Base-by-base conservation (phyloP, 2,329 filamentous ascomycete species). In the Epichloe glyceriae region DNA sequence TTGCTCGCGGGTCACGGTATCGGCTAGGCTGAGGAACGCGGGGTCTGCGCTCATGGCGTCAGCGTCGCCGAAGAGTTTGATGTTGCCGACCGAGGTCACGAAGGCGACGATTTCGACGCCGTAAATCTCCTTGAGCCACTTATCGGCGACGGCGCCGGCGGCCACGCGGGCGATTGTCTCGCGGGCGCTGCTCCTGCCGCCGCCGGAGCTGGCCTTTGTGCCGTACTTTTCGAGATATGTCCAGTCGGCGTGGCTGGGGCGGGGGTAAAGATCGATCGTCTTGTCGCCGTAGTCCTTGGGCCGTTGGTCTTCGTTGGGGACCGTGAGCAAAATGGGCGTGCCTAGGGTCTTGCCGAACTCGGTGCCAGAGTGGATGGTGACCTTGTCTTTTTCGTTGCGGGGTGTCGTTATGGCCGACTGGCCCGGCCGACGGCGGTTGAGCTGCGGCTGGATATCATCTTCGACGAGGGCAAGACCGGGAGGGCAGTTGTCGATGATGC, bases 191-290 rank as follows among this genome's bases (percentile, higher is more conserved):
- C 85, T 90, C 55, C 93, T 79, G 50, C 93, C 91, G 59, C 93
- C 91, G 52, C 93, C 91, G 54, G 83, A 89, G 65, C 82, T 87
- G 38, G 93, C 89, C 74, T 94, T 94, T 59, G 94, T 83, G 52
- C 91, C 91, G 67, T 98, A 98, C 73, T 97, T 97, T 68, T 95
- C 87, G 54, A 95, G 76, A 71, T 97, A 97, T 54, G 93, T 97
- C 80, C 86, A 96, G 70, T 97, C 91, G 53, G 93, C 91, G 70
- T 97, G 93, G 58, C 83, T 88, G 37, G 91, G 93, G 48, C 93
- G 80, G 4, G 93, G 93, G 76, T 85, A 97, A 55, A 82, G 72
- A 69, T 97, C 88, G 80, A 96, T 96, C 33, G 90, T 95, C 64
- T 81, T 79, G 70, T 82, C 80, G 51, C 86, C 86, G 70, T 97